phyloP scores from a whole-genome alignment of 257 asterid genomes.

The Solanum habrochaites region DNA sequence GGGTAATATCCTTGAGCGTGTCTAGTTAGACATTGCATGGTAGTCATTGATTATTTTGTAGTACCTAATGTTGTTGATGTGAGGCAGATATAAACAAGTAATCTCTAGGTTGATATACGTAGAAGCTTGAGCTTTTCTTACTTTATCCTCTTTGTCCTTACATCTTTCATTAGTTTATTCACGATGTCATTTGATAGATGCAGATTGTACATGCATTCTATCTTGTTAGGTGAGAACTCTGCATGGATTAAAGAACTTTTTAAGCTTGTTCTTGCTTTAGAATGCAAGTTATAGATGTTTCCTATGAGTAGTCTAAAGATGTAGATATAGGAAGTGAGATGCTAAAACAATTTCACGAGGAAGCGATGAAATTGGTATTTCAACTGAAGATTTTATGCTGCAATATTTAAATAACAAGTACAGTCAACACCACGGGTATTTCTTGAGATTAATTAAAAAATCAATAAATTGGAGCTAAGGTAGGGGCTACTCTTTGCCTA shows the following conservation, averaged over 20 bases:
- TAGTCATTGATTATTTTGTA: too few species aligned
- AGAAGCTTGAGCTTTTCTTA: neutral
- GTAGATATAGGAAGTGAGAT: neutral
- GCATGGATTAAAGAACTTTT: neutral
- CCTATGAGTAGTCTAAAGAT: neutral
- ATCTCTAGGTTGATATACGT: too few species aligned
- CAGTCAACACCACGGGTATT: too few species aligned
- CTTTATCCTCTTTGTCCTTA: neutral
- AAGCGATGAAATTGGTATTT: neutral
- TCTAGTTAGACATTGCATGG: neutral
- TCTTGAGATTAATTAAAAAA: too few species aligned
- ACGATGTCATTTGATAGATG: neutral
- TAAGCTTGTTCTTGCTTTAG: neutral
- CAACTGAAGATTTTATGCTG: neutral
- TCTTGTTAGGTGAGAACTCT: neutral
- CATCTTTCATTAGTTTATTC: neutral
- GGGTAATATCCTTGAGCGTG: conserved; percentile 28
- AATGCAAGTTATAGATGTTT: neutral
- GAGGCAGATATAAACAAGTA: too few species aligned
- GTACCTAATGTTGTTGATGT: too few species aligned
- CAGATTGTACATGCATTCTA: neutral
- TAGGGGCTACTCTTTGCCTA: too few species aligned
- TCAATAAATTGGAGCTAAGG: too few species aligned
- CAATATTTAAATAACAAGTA: too few species aligned
- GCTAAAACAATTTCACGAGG: neutral